Evolutionary conservation across 192 early-diverging fungal species (phyloP), one percentile per base, ranked within the genome.

Genomic region (Backusella australiensis): DNA sequence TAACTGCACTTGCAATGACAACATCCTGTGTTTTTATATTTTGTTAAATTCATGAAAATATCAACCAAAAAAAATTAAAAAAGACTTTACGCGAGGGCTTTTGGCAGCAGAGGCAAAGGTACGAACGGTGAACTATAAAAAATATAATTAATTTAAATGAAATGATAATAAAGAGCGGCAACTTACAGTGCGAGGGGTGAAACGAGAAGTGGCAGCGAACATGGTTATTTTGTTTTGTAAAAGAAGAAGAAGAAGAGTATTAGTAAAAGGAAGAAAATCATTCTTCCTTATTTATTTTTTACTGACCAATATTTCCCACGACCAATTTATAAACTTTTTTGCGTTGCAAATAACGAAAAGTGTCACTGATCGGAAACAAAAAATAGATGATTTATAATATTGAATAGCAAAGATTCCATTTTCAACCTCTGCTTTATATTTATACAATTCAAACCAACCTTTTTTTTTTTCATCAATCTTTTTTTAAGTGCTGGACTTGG

Each of bases 1-100:
- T 90, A 65, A 91, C 95, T 71, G 94, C 93, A 80, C 82, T 86
- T 53, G 83, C 85, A 76, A 89, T 87, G 38, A 87, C 81, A 76
- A 89, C 88, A 79, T 89, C 85, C 88, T 89, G 74, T 53, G 46
- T 7, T 1, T 32, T 14, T 34, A 34, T 21, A 4, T n/a, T 59
- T 36, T 7, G 9, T 41, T 34, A 35, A 32, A 21, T 26, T 4
- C 19, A 35, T 53, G 66, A 59, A 15, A 69, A 23, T 19, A 32
- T 17, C 21, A 35, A 3, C 9, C 32, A 32, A 67, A 19, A 44
- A 15, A 17, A 41, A 53, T 8, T 52, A 6, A 34, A 26, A 17
- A 39, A 12, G 23, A 23, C 73, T 76, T 77, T 81, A 78, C 80
- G 23, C 74, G 77, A 67, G 42, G 35, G 21, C 71, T 35, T 17